A percentile compares a stretch with the other conserved stretches of the same genome.
Conservation (phyloP, 768 basidiomycete species). For the Tricholoma bakamatsutake region DNA sequence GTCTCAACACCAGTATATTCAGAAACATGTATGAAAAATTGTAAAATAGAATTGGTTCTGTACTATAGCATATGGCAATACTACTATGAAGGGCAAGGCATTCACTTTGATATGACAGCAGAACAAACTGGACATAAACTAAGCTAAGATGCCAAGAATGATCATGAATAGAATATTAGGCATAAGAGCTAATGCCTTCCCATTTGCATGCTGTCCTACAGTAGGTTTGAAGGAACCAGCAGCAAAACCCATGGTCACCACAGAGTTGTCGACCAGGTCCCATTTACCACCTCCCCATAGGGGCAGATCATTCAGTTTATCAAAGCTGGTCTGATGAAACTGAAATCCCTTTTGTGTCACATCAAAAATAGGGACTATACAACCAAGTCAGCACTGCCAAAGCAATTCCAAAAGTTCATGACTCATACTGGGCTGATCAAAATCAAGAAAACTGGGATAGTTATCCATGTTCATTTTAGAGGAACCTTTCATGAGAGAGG, state of each 20-base stretch:
- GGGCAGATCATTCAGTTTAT: not conserved
- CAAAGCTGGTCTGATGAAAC: not conserved
- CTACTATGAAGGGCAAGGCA: not conserved
- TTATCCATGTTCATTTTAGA: not conserved
- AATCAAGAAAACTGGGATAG: not conserved
- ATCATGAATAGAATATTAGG: not conserved
- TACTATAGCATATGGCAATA: not conserved
- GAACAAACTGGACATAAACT: not conserved
- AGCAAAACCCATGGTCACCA: not conserved
- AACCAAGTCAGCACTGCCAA: not conserved
- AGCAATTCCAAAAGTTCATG: not conserved
- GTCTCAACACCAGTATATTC: not conserved
- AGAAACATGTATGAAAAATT: not conserved
- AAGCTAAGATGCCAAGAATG: not conserved
- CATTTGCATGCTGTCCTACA: not conserved
- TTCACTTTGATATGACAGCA: not conserved
- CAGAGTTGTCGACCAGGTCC: not conserved
- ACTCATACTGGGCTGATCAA: not conserved
- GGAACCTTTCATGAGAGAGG: not conserved
- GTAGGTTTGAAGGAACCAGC: not conserved
- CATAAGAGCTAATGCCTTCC: not conserved
- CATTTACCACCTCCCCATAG: not conserved
- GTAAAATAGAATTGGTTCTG: not conserved
- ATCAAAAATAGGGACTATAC: not conserved
- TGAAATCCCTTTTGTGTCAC: not conserved